These are phyloP conservation scores for Massariosphaeria phaeospora DNA, from an alignment of 495 filamentous ascomycete genomes.

Conservation along the genomic window DNA sequence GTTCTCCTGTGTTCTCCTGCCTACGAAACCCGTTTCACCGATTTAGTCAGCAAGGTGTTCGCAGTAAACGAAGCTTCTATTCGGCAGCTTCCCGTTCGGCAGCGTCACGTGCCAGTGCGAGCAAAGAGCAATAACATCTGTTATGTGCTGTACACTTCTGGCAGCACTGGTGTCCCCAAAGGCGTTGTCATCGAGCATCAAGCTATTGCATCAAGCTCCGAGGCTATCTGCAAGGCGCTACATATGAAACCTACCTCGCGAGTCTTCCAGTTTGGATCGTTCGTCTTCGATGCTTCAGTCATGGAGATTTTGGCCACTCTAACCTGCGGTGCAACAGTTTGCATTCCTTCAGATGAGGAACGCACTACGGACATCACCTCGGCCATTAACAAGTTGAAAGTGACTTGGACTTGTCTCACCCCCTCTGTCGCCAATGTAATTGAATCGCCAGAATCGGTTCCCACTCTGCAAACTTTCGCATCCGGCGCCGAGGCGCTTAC, in stretches of 20 bases:
- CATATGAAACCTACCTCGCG: constrained; percentile 34
- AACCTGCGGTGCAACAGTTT: constrained; percentile 42
- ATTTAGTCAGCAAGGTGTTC: constrained; percentile 43
- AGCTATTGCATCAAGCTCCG: constrained; percentile 27
- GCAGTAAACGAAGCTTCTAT: constrained; percentile 42
- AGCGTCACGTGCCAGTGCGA: constrained; percentile 8
- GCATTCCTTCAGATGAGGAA: constrained; percentile 42
- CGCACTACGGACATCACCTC: constrained; percentile 48
- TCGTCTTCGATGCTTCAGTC: constrained; percentile 44
- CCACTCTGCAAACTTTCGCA: constrained; percentile 43
- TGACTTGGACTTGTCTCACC: constrained; percentile 49
- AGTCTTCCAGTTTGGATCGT: constrained; percentile 46
- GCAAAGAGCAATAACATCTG: constrained; percentile 38
- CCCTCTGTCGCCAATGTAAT: constrained; percentile 48
- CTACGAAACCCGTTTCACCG: constrained; percentile 41
- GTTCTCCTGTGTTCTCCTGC: constrained; percentile 45
- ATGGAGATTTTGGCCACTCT: constrained; percentile 44
- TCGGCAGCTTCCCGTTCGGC: constrained; percentile 37
- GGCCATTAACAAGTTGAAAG: constrained; percentile 44
- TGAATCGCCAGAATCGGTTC: constrained; percentile 33
- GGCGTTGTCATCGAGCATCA: constrained; percentile 41
- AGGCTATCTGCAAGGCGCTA: constrained; percentile 11
- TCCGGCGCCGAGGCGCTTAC: constrained; percentile 43
- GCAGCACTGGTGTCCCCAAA: constrained; percentile 40
- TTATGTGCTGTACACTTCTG: constrained; percentile 57